These are phyloP conservation scores for Oryza glumipatula DNA, from an alignment of 176 grass and related monocot species.

Conservation along the genomic window DNA sequence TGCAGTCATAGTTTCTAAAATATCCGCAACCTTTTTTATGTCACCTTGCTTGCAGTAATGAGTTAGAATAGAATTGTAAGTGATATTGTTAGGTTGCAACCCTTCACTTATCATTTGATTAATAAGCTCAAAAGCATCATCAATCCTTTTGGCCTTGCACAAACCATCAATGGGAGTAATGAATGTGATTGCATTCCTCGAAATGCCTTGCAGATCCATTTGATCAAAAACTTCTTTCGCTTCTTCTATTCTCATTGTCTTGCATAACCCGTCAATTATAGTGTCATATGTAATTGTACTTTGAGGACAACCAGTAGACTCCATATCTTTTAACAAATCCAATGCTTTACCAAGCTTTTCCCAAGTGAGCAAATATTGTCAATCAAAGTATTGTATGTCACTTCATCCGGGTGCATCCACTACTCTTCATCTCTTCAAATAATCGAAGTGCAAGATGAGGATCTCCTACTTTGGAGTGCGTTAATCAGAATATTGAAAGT, in stretches of 20 bases:
- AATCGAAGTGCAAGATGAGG: conserved; percentile 72
- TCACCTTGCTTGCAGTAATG: conserved; percentile 93
- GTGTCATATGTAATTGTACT: conserved; percentile 80
- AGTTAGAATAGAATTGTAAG: conserved; percentile 83
- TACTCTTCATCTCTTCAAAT: conserved; percentile 92
- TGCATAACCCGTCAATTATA: conserved; percentile 82
- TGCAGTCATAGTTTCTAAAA: conserved; percentile 77
- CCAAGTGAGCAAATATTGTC: conserved; percentile 69
- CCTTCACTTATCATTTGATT: conserved; percentile 76
- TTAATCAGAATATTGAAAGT: conserved; percentile 90
- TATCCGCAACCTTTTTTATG: conserved; percentile 71
- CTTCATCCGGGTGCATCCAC: conserved; percentile 76
- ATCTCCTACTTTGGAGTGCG: conserved; percentile 69
- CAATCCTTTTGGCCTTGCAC: conserved; percentile 70
- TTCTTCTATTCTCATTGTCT: conserved; percentile 87
- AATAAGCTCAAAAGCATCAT: conserved; percentile 76
- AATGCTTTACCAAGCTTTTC: conserved; percentile 65
- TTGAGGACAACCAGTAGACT: conserved; percentile 61
- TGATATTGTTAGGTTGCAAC: conserved; percentile 79
- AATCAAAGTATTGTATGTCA: conserved; percentile 87
- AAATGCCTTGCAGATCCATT: conserved; percentile 83
- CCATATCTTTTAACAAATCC: conserved; percentile 90
- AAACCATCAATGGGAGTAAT: conserved; percentile 80
- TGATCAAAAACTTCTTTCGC: conserved; percentile 84
- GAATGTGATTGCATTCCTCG: conserved; percentile 74